A percentile compares a stretch with the other conserved stretches of the same genome.
phyloP scores from a whole-genome alignment of 2,329 filamentous ascomycete species.

The Zymoseptoria passerinii region DNA sequence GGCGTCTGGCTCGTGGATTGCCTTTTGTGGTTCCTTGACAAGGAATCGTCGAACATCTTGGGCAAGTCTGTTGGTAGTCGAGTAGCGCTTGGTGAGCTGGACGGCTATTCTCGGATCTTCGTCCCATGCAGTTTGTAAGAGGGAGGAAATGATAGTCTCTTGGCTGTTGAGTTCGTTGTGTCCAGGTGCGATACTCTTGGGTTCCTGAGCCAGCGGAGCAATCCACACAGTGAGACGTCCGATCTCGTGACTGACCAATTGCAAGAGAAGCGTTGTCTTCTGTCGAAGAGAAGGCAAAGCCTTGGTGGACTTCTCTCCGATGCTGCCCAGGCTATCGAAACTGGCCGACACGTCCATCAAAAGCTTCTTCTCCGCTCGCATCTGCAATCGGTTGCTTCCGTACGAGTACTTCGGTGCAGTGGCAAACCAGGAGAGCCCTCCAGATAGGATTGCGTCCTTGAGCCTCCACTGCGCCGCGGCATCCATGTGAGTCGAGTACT shows the following conservation, averaged over 20 bases:
- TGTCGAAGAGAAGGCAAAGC: constrained; percentile 58
- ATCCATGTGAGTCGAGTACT: constrained; percentile 56
- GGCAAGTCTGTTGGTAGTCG: constrained; percentile 59
- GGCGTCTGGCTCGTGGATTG: constrained; percentile 70
- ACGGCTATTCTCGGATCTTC: constrained; percentile 83
- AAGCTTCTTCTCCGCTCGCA: constrained; percentile 84
- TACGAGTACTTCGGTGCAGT: constrained; percentile 83
- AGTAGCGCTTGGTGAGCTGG: constrained; percentile 69
- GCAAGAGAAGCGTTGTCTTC: constrained; percentile 75
- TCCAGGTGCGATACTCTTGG: constrained; percentile 20
- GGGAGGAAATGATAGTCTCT: constrained; percentile 30
- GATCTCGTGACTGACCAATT: constrained; percentile 78
- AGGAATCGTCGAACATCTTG: constrained; percentile 72
- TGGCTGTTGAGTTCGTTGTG: constrained; percentile 36
- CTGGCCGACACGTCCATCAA: constrained; percentile 64
- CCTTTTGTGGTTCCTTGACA: constrained; percentile 75
- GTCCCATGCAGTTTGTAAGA: constrained; percentile 76
- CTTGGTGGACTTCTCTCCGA: constrained; percentile 43
- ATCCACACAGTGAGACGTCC: constrained; percentile 82
- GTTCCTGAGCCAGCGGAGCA: constrained; percentile 62
- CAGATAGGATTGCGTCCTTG: constrained; percentile 82
- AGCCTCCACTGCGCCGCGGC: constrained; percentile 67
- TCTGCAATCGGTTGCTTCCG: constrained; percentile 83
- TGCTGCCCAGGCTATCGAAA: constrained; percentile 55
- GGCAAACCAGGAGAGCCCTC: constrained; percentile 81